phyloP scores from a whole-genome alignment of 2,329 filamentous ascomycete genomes.

The Ambrosiella cleistominuta region DNA sequence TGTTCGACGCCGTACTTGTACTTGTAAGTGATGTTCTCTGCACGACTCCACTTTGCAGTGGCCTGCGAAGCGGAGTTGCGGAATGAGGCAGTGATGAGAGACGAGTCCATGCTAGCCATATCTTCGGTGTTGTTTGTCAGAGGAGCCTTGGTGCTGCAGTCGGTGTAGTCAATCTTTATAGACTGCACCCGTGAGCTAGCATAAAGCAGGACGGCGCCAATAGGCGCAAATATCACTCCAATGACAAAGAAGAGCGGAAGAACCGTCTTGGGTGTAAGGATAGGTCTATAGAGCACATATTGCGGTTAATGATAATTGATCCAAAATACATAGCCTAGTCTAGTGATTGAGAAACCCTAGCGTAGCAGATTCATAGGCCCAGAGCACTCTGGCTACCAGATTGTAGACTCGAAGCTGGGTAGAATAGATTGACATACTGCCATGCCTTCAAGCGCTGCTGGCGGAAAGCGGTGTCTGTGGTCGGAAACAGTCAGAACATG shows the following conservation, averaged over 20 bases:
- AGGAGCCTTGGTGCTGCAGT: conserved; percentile 46
- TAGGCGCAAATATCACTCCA: conserved; percentile 81
- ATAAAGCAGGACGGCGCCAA: conserved; percentile 72
- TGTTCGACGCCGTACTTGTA: conserved; percentile 19
- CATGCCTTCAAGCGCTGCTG: conserved; percentile 96
- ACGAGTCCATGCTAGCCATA: conserved; percentile 34
- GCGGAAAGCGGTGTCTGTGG: conserved; percentile 77
- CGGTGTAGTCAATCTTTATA: conserved; percentile 75
- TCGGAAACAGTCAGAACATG: conserved; percentile 1
- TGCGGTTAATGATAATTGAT: background rate
- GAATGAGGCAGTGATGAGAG: conserved; percentile 52
- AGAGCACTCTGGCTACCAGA: background rate
- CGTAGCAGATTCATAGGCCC: background rate
- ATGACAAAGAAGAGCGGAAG: conserved; percentile 80
- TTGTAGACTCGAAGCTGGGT: background rate
- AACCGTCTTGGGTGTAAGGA: conserved; percentile 86
- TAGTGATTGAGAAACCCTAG: no score
- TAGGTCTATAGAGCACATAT: conserved; percentile 43
- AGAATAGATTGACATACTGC: conserved; percentile 47
- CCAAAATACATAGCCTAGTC: no score
- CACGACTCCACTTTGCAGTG: conserved; percentile 26
- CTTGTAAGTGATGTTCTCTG: conserved; percentile 25
- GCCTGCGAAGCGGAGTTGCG: conserved; percentile 30
- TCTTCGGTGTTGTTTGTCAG: conserved; percentile 17
- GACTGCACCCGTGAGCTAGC: conserved; percentile 80